Evolutionary conservation across 169 alveolate species (phyloP), one percentile per base, ranked within the genome.

Genomic region (Plasmodium malariae): DNA sequence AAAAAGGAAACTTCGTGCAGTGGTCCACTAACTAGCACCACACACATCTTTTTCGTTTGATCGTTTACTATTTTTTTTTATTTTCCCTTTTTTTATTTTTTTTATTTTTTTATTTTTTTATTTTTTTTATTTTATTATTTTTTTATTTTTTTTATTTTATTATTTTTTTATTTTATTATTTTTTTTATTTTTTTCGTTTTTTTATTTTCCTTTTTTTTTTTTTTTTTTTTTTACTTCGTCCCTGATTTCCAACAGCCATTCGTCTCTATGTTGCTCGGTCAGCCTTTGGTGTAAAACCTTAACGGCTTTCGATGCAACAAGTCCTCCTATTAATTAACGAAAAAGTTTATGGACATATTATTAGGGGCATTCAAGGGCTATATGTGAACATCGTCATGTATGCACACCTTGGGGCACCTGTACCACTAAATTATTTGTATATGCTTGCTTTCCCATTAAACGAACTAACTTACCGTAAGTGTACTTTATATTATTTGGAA

Each of bases 181-280:
- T 51, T 6, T 6, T 51, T 51, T n/a, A n/a, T n/a, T n/a, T 51
- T 51, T 6, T 51, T n/a, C 62, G 3, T 19, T 11, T 21, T 60
- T 26, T 59, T 24, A 0, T 0, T 40, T 5, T 68, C 28, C 40
- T 19, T 45, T n/a, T 1, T 2, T 0, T 19, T 69, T 49, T 1
- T 70, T 26, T 28, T 74, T 34, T 7, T 14, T 55, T 59, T 21
- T 49, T 49, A 67, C 63, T 26, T 83, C 83, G 43, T 59, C 85
- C 48, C 59, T 72, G 49, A 30, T 54, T 73, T 71, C 67, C 91
- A 14, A 83, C 51, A 83, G 28, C 91, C 91, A 83, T 28, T 83
- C 91, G 24, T 83, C 91, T 21, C 91, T 57, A 43, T 83, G 91
- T 17, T 83, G 57, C 40, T 83, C 91, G n/a, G 91, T 83, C 28